phyloP scores from a whole-genome alignment of 495 filamentous ascomycete species.

The Massariosphaeria phaeospora region DNA sequence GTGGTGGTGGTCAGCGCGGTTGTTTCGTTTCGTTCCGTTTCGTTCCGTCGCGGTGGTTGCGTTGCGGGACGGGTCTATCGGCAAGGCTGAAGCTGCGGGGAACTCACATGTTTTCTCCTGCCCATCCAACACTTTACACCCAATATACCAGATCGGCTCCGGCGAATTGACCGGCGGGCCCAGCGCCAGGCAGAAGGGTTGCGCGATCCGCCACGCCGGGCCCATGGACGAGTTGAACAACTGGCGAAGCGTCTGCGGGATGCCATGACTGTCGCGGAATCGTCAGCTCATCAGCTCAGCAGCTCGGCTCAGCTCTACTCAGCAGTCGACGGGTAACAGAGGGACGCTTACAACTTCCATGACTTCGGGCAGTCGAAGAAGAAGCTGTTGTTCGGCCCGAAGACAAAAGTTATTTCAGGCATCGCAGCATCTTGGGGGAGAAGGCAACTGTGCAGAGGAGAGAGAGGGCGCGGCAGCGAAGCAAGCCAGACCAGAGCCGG shows the following conservation, averaged over 20 bases:
- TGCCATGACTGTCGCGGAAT: conserved; percentile 18
- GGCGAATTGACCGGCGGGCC: conserved; percentile 16
- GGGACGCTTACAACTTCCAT: conserved; percentile 31
- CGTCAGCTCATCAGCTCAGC: neutral
- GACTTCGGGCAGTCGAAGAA: conserved; percentile 35
- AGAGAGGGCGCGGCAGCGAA: too few relatives aligned
- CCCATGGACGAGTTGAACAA: conserved; percentile 31
- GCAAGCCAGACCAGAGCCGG: too few relatives aligned
- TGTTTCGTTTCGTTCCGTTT: conserved; percentile 13
- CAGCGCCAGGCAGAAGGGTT: conserved; percentile 30
- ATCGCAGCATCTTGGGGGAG: conserved; percentile 26
- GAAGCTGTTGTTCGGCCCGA: conserved; percentile 32
- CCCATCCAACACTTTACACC: conserved; percentile 27
- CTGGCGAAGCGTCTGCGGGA: conserved; percentile 28
- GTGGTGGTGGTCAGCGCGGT: neutral
- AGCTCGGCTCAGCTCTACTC: neutral
- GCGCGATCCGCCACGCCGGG: conserved; percentile 26
- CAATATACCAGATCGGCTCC: conserved; percentile 32
- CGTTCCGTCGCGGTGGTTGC: neutral
- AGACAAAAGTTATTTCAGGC: conserved; percentile 30
- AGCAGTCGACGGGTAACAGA: too few relatives aligned
- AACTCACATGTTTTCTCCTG: conserved; percentile 31
- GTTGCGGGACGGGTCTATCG: too few relatives aligned
- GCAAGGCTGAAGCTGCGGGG: neutral
- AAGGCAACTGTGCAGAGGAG: too few relatives aligned